Conservation (phyloP, 2,329 filamentous ascomycete genomes). For the Arthroderma sp. region DNA sequence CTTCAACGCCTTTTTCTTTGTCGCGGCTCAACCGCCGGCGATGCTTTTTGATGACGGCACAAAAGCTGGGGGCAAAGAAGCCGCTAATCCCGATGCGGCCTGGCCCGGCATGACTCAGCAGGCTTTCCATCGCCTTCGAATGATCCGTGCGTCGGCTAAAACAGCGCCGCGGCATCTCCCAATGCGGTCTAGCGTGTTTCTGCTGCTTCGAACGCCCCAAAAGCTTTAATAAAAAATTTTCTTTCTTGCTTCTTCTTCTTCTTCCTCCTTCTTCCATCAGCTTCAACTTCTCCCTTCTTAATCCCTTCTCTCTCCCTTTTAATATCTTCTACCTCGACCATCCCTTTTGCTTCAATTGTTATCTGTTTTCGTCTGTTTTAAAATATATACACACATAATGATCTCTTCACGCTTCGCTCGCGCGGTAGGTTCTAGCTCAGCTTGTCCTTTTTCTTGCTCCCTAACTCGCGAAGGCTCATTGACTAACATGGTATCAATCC, state of each 20-base stretch:
- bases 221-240: slow-evolving; percentile 7
- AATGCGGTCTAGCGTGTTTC: slow-evolving; percentile 1
- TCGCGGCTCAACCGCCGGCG: background rate
- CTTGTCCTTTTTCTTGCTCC: slow-evolving; percentile 1
- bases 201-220: background rate
- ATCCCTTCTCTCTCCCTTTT: slow-evolving; percentile 16
- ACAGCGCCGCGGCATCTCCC: slow-evolving; percentile 5
- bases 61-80: no score
- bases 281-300: slow-evolving; percentile 15
- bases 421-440: slow-evolving; percentile 46
- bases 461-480: slow-evolving; percentile 1
- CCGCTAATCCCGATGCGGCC: no score
- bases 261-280: slow-evolving; percentile 18
- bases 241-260: slow-evolving; percentile 11
- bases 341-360: slow-evolving; percentile 17
- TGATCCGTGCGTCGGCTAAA: no score
- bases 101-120: background rate
- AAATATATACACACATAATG: slow-evolving; percentile 42
- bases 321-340: slow-evolving; percentile 14
- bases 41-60: slow-evolving; percentile 1
- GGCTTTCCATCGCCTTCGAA: slow-evolving; percentile 6
- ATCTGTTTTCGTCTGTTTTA: slow-evolving; percentile 19
- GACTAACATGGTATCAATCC: background rate
- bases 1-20: background rate
- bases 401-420: slow-evolving; percentile 57